phyloP scores from a whole-genome alignment of 345 rosid genomes.

The Citrus cavaleriei region DNA sequence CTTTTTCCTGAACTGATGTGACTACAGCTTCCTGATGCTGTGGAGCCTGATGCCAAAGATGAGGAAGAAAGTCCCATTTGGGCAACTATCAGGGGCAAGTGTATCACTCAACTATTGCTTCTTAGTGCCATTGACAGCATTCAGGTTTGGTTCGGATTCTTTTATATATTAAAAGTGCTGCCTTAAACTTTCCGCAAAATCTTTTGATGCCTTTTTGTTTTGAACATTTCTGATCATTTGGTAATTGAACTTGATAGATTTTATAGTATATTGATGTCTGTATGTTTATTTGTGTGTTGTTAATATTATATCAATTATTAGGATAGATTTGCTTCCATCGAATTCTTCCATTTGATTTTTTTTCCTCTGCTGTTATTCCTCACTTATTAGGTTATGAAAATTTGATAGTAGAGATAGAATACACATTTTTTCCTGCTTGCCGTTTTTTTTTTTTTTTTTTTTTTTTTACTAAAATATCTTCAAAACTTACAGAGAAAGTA shows the following conservation, averaged over 20 bases:
- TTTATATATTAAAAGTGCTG: background rate
- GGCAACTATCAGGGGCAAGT: constrained; percentile 78
- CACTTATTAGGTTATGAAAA: background rate
- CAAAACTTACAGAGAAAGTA: constrained; percentile 68
- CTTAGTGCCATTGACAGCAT: constrained; percentile 82
- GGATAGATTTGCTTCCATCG: background rate
- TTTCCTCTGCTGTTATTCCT: background rate
- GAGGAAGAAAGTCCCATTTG: constrained; percentile 76
- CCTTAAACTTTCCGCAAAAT: background rate
- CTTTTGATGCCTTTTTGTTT: background rate
- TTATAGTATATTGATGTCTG: background rate
- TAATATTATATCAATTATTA: background rate
- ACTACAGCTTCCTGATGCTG: constrained; percentile 50
- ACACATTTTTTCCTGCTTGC: background rate
- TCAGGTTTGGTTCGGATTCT: constrained; percentile 48
- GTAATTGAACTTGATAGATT: background rate
- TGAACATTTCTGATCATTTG: background rate
- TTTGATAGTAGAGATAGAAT: background rate
- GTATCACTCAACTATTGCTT: constrained; percentile 81
- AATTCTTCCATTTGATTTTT: background rate
- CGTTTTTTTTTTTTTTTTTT: background rate
- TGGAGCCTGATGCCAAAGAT: constrained; percentile 54
- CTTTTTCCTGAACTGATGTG: constrained; percentile 14
- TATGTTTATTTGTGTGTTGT: too few relatives aligned
- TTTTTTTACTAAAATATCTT: constrained; percentile 4